These are phyloP conservation scores for Phytophthora quininea DNA, from an alignment of 352 stramenopile genomes.

Conservation along the genomic window DNA sequence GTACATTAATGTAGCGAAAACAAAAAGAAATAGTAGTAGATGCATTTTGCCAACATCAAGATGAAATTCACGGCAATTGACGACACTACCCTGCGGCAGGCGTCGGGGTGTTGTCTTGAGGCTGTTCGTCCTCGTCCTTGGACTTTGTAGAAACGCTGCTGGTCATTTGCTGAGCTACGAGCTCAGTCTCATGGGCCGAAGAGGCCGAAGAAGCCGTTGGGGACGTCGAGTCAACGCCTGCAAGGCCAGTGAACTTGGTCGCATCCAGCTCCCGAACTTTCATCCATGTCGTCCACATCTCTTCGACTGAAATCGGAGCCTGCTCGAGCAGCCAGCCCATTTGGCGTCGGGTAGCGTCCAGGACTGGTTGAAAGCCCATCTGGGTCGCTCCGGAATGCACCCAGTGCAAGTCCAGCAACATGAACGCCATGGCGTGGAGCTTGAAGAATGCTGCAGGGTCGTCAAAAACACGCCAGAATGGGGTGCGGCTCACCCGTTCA, in stretches of 20 bases:
- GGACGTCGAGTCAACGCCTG: constrained; percentile 27
- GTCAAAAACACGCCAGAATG: constrained; percentile 85
- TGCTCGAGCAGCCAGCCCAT: constrained; percentile 86
- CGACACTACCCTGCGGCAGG: constrained; percentile 26
- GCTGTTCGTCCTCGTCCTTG: constrained; percentile 13
- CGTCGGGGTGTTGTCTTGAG: constrained; percentile 11
- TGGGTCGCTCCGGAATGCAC: constrained; percentile 80
- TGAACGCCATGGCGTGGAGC: constrained; percentile 86
- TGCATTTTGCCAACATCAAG: constrained; percentile 19
- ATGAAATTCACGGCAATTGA: not conserved
- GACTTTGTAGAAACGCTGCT: constrained; percentile 18
- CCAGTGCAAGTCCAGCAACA: constrained; percentile 85
- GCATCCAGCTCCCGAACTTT: constrained; percentile 77
- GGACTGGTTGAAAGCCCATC: constrained; percentile 84
- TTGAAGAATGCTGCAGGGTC: constrained; percentile 71
- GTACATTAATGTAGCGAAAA: constrained; percentile 25
- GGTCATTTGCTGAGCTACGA: constrained; percentile 31
- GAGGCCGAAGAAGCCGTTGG: constrained; percentile 23
- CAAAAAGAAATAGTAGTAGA: constrained; percentile 20
- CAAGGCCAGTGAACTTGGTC: constrained; percentile 47
- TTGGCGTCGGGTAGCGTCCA: constrained; percentile 78
- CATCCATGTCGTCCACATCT: constrained; percentile 89
- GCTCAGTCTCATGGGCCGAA: constrained; percentile 27
- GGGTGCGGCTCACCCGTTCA: constrained; percentile 80
- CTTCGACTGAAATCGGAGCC: constrained; percentile 68